Evolutionary conservation across 2,329 filamentous ascomycete species (phyloP).

Genomic region (Cladosporium sp.): DNA sequence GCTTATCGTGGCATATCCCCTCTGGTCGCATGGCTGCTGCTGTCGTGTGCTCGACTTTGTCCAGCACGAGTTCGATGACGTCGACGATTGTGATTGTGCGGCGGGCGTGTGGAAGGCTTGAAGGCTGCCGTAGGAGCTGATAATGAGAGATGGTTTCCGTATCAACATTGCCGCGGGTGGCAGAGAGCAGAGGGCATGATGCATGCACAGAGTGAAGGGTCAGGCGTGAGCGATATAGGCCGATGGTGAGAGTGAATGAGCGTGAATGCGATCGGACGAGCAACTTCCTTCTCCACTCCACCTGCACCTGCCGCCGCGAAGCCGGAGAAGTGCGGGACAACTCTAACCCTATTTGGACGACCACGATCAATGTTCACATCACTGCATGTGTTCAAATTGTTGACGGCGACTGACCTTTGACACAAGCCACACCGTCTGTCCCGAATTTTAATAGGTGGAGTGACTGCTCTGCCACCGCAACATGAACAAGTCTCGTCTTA

Average conservation of each 20-base stretch:
- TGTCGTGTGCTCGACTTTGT: conserved; percentile 31
- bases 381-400: too few relatives aligned
- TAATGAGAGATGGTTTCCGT: conserved; percentile 32
- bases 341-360: neutral
- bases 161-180: conserved; percentile 33
- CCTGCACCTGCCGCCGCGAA: neutral
- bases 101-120: conserved; percentile 13
- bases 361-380: too few relatives aligned
- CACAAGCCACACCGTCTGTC: too few relatives aligned
- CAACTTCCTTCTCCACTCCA: neutral
- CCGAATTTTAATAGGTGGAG: too few relatives aligned
- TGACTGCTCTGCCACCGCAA: too few relatives aligned
- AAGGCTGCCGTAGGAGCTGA: conserved; percentile 26
- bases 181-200: neutral
- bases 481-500: too few relatives aligned
- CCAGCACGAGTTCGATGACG: conserved; percentile 38
- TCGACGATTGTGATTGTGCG: conserved; percentile 28
- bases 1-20: conserved; percentile 31
- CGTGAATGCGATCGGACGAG: conserved; percentile 1
- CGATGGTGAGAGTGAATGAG: conserved; percentile 7
- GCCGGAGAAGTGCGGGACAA: neutral
- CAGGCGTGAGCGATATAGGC: neutral
- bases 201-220: neutral
- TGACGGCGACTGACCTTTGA: too few relatives aligned
- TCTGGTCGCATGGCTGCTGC: conserved; percentile 15